These are phyloP conservation scores for Rubia balearica DNA, from an alignment of 305 asterid species.

Conservation along the genomic window DNA sequence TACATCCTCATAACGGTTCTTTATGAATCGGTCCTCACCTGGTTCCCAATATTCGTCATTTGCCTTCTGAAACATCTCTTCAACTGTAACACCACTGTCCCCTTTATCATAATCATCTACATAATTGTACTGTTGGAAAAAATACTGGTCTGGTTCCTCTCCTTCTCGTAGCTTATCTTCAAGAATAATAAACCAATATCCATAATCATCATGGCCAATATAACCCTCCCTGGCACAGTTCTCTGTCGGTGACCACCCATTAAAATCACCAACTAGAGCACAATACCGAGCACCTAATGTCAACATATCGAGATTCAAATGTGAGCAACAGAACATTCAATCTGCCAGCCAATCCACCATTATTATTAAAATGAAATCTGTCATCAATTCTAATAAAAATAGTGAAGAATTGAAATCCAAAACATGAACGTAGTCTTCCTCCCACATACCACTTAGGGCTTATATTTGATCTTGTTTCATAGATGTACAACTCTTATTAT, in stretches of 20 bases:
- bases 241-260: conserved; percentile 90
- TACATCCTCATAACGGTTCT: conserved; percentile 65
- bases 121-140: conserved; percentile 87
- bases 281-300: conserved; percentile 92
- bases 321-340: conserved; percentile 10
- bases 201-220: conserved; percentile 89
- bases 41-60: conserved; percentile 98
- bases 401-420: background rate
- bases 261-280: conserved; percentile 84
- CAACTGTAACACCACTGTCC: conserved; percentile 65
- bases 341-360: background rate
- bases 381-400: background rate
- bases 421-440: no score
- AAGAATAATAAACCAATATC: conserved; percentile 89
- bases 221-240: conserved; percentile 86
- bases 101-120: conserved; percentile 88
- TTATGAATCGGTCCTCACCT: conserved; percentile 84
- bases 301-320: conserved; percentile 24
- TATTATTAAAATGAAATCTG: background rate
- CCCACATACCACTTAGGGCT: no score
- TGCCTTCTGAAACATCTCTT: conserved; percentile 68
- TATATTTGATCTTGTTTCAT: background rate
- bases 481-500: no score
- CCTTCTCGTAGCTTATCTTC: conserved; percentile 87
- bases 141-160: conserved; percentile 81